Base-by-base conservation (phyloP, 495 filamentous ascomycete species). In the Hypoxylon lenormandii region DNA sequence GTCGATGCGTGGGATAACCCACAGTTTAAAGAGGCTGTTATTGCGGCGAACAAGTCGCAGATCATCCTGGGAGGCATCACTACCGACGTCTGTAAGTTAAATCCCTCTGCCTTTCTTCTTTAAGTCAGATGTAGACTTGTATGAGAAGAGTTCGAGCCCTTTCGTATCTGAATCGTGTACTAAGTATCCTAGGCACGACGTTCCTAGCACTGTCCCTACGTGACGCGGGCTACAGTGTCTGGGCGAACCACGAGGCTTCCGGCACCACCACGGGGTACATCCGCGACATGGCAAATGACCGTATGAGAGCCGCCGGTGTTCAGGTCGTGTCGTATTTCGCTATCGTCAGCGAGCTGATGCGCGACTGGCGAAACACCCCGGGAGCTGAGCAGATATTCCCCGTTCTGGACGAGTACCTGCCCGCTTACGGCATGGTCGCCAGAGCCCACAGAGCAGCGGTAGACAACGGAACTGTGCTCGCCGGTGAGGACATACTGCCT, bases 1-100 rank as follows among this genome's bases (percentile, higher is more conserved):
- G 91, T 93, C 66, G 83, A 93, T 66, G 91, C 91, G 3, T 93
- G 90, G 91, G 91, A 94, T 73, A 92, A 92, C 69, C 51, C 80
- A 2, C 87, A 91, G 0, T 92, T 93, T 82, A 83, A 86, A 7
- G 80, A 79, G 3, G 91, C 91, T 15, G 84, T 94, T 50, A 74
- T 77, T 37, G 88, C 88, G 2, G 84, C 88, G 1, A 86, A 86
- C 53, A 89, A 86, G 76, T 88, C 82, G 40, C 91, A 94, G 73
- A 79, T 93, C 61, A 90, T 94, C 73, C 65, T 94, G 0, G 89
- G 79, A 12, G 91, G 91, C 11, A 92, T 94, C 59, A 85, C 86
- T 0, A 93, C 91, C 0, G 90, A 94, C 73, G 91, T 93, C 63
- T 91, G 88, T 86, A 77, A 43, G 83, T 83, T 1, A 1, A 16